Base-by-base conservation (phyloP, 495 filamentous ascomycete genomes). In the Pyrenopolyporus hunteri region DNA sequence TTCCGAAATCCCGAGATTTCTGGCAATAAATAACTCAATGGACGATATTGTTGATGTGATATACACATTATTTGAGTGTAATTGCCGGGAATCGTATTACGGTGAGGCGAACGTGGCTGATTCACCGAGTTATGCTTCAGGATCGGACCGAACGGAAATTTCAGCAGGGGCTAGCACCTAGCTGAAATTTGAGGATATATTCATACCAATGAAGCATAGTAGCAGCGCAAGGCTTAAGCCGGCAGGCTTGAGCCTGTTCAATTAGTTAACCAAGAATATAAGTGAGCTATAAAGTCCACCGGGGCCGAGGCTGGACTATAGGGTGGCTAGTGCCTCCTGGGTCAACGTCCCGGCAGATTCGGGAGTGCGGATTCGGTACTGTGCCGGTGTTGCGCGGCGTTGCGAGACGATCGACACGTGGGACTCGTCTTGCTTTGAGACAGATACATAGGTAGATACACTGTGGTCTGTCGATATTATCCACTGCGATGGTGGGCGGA, bases 351-450 rank as follows among this genome's bases (percentile, higher is more conserved):
- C 45, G 39, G 31, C 32, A 49, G 36, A 33, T 50, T 56, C 55
- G 62, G 56, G 36, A 26, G 55, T 9, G 32, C 44, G 62, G 60
- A 14, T 20, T 22, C 42, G 61, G 61, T 49, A 59, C 36, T 55
- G 14, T 35, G 29, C 28, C n/a, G 14, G 31, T 33, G 35, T 49
- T 20, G 23, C 23, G 31, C 40, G 55, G 53, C 28, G 35, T 49
- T 20, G 23, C 23, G 31, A 32, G 55, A 47, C 28, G 37, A 54
- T 36, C 44, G 47, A 44, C 55, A 54, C 56, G 49, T 64, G 61
- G 50, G 39, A 55, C 46, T 43, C 9, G 39, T 47, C 14, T 26
- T 44, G 17, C 33, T 19, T 4, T 14, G 22, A 13, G 8, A 10
- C 16, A 26, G n/a, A 44, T 44, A 28, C 16, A 42, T n/a, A n/a